phyloP scores from a whole-genome alignment of 2,329 filamentous ascomycete genomes.

The Beauveria brongniartii region DNA sequence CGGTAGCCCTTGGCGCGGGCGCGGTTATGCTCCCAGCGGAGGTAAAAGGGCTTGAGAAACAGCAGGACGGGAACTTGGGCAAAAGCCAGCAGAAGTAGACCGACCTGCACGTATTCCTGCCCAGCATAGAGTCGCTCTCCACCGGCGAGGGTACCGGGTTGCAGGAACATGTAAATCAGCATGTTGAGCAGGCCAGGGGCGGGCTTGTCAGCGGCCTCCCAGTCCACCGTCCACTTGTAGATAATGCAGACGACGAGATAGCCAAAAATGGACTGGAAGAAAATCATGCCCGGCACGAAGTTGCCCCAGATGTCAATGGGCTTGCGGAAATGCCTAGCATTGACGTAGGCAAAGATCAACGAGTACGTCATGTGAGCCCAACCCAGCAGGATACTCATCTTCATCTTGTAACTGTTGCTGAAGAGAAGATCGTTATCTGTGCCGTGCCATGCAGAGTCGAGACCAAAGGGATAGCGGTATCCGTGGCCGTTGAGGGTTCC shows the following conservation, averaged over 20 bases:
- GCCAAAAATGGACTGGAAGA: conserved; percentile 98
- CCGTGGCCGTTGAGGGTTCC: conserved; percentile 58
- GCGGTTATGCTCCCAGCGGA: conserved; percentile 87
- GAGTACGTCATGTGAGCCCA: conserved; percentile 99
- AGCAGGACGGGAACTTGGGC: conserved; percentile 83
- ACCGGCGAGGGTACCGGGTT: conserved; percentile 53
- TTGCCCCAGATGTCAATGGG: conserved; percentile 96
- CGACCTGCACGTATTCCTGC: conserved; percentile 67
- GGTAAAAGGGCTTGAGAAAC: conserved; percentile 91
- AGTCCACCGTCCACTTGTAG: conserved; percentile 95
- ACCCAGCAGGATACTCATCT: conserved; percentile 94
- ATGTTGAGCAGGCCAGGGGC: conserved; percentile 94
- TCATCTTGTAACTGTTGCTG: conserved; percentile 99
- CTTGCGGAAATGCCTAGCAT: conserved; percentile 89
- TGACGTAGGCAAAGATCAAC: conserved; percentile 84
- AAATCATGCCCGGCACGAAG: conserved; percentile 97
- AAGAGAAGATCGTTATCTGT: conserved; percentile 93
- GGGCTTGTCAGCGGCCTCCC: conserved; percentile 52
- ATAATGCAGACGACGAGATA: conserved; percentile 91
- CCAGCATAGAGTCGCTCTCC: conserved; percentile 70
- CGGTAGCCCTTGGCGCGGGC: conserved; percentile 84
- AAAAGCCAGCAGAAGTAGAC: conserved; percentile 74
- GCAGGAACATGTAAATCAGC: conserved; percentile 99
- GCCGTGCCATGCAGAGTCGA: conserved; percentile 95
- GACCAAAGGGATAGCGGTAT: conserved; percentile 89